Conservation (phyloP, 352 stramenopile genomes). For the Saprolegnia parasitica region DNA sequence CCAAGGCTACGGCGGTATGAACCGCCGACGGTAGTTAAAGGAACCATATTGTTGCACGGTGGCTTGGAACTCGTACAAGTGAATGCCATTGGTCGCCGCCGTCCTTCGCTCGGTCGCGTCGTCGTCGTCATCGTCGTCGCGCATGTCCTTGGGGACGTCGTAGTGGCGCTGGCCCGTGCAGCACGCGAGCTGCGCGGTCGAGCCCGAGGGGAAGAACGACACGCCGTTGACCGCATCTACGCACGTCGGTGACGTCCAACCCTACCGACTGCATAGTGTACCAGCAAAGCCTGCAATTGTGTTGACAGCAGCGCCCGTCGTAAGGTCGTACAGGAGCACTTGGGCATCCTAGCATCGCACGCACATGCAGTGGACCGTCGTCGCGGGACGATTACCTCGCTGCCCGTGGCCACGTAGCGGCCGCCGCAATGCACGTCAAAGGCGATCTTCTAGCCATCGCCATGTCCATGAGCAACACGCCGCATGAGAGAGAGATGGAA, state of each 20-base stretch:
- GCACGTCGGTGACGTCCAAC: no score
- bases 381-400: conserved; percentile 26
- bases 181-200: conserved; percentile 43
- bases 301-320: conserved; percentile 33
- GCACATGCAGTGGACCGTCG: conserved; percentile 32
- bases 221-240: conserved; percentile 64
- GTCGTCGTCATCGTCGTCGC: conserved; percentile 36
- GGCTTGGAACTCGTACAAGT: conserved; percentile 39
- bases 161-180: conserved; percentile 65
- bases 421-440: conserved; percentile 71
- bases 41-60: neutral
- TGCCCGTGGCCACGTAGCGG: conserved; percentile 58
- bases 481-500: no score
- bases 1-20: conserved; percentile 52
- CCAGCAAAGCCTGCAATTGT: conserved; percentile 25
- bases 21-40: conserved; percentile 41
- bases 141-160: conserved; percentile 55
- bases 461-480: neutral
- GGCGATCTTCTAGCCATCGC: conserved; percentile 39
- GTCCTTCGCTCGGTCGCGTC: conserved; percentile 23
- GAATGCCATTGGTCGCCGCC: conserved; percentile 33
- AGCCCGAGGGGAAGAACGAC: conserved; percentile 64
- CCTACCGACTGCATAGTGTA: no score
- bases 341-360: conserved; percentile 47
- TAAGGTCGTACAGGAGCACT: conserved; percentile 42